Evolutionary conservation across 495 filamentous ascomycete species (phyloP), one percentile per base, ranked within the genome.

Genomic region (Chaetomium cochliodes): DNA sequence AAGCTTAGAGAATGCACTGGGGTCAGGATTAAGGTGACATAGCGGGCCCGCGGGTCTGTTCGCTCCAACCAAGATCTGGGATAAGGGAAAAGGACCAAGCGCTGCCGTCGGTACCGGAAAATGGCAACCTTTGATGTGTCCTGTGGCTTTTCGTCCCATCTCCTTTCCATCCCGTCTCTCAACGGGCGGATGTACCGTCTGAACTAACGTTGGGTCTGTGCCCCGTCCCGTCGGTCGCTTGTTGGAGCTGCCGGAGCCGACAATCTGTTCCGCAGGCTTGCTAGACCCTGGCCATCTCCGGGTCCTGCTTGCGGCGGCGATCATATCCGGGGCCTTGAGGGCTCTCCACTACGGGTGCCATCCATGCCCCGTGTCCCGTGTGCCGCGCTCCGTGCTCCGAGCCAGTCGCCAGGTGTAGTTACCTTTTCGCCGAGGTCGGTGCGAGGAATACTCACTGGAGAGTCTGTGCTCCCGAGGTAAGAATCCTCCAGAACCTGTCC

Each of bases 51-150:
- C 39, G 3, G 57, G 15, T 16, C 46, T 50, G 46, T 50, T 50
- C 46, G 20, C 20, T 23, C 46, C 8, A 20, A 50, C 18, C 46
- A 50, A 12, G 33, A 42, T 65, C 57, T 26, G 57, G 51, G n/a
- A 60, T 9, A 55, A 12, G 44, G 33, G 4, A 16, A 18, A 41
- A 5, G 42, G 42, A 2, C 60, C 54, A 63, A 63, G 46, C 58
- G 55, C 47, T 57, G 42, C 62, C 52, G 61, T 64, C 61, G 65
- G 55, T 67, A 67, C 65, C 65, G 55, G 47, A 60, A 28, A 57
- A 5, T 54, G 33, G 26, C 13, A 28, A 18, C 51, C 20, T 54
- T 30, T 6, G 16, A 37, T 37, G 33, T 37, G 33, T 12, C 33
- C 33, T 57, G 54, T 42, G 54, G 37, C 37, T 44, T 44, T 44